Base-by-base conservation (phyloP, 106 monocot species). In the Acorus calamus region DNA sequence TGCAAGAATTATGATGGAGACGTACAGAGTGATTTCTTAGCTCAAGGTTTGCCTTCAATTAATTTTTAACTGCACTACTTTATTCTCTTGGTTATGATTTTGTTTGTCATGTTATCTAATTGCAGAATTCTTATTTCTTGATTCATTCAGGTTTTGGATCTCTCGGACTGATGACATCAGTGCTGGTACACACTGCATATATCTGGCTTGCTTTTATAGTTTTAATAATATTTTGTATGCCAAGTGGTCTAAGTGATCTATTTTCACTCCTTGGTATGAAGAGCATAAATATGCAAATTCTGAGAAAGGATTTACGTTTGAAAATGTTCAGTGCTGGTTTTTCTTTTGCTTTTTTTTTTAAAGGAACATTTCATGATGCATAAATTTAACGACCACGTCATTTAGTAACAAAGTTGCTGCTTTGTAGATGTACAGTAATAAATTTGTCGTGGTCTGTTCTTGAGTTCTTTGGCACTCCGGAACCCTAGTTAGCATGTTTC, bases 1-100 rank as follows among this genome's bases (percentile, higher is more conserved):
- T 94, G 89, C 67, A 94, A 94, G 72, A 94, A 94, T 66, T 94
- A 94, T 68, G 89, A 94, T 81, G 94, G 94, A 60, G 94, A 96
- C 69, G 94, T 96, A 3, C 94, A 96, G 74, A 90, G 94, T 80
- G 94, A 96, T 83, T 87, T 96, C 63, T 68, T 96, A 50, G 94
- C 94, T 60, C 94, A 96, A 87, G 94, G 94, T 87, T 63, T 11
- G 44, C 52, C 6, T 5, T 28, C 54, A 28, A 28, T 61, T 7
- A 54, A 42, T 42, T 54, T 46, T 11, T 8, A 28, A 28, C 28
- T 28, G 28, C 28, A 28, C 47, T 11, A 46, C 12, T 65, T 64
- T 28, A 48, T 45, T 51, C n/a, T 11, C 2, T 8, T 9, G 28
- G 3, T 65, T 6, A 43, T 14, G 45, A 3, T 13, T 10, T 61